Evolutionary conservation across 352 stramenopile species (phyloP).

Genomic region (Pythium rishiriense): DNA sequence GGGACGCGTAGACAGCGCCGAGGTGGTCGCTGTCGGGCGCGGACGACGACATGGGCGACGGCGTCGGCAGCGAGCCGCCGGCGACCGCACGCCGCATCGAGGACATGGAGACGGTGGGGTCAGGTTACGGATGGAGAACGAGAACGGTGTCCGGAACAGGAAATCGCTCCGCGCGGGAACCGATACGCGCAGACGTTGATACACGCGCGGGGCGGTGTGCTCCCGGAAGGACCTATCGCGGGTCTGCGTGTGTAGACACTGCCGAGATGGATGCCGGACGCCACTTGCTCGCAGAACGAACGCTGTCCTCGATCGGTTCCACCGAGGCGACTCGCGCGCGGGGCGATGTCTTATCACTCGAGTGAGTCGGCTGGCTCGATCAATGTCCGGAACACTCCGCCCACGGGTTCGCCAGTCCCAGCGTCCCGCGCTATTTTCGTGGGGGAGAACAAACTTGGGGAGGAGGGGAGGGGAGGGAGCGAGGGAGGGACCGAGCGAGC

Average conservation of each 20-base stretch:
- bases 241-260: neutral
- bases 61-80: conserved; percentile 11
- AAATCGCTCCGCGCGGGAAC: neutral
- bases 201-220: neutral
- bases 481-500: conserved; percentile 1
- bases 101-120: neutral
- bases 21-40: conserved; percentile 15
- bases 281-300: neutral
- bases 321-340: neutral
- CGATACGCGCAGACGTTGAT: neutral
- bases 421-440: conserved; percentile 10
- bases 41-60: conserved; percentile 14
- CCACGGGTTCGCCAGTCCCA: neutral
- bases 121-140: neutral
- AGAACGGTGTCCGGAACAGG: neutral
- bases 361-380: conserved; percentile 17
- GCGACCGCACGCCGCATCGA: conserved; percentile 20
- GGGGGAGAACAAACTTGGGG: conserved; percentile 1
- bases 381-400: conserved; percentile 6
- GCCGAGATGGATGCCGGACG: neutral
- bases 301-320: neutral
- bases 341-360: conserved; percentile 14
- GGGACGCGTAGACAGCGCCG: neutral
- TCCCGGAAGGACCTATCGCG: neutral
- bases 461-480: neutral